phyloP scores from a whole-genome alignment of 2,329 filamentous ascomycete genomes.

The Ceratocystis albifundus region DNA sequence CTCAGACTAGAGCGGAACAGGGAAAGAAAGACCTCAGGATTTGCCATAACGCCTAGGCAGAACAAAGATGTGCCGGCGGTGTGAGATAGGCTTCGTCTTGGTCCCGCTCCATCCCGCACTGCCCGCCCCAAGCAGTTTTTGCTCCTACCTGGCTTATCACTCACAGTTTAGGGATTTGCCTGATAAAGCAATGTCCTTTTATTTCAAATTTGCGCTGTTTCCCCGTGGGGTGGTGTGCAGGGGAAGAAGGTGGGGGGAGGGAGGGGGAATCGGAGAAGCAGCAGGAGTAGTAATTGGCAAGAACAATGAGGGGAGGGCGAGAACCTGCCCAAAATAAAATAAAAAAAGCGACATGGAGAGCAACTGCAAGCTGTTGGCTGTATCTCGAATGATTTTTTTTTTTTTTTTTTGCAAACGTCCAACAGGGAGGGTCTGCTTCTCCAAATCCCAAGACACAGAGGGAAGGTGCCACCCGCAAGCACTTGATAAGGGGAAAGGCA shows the following conservation, averaged over 20 bases:
- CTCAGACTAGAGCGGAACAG: background rate
- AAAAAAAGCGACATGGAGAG: background rate
- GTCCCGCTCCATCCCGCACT: slow-evolving; percentile 2
- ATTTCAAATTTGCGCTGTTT: background rate
- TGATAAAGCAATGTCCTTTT: background rate
- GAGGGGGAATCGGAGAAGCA: background rate
- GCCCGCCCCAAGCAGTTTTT: background rate
- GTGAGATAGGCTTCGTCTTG: background rate
- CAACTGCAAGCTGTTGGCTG: background rate
- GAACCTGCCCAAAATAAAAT: background rate
- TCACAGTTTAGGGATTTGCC: background rate
- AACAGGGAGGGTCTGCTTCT: background rate
- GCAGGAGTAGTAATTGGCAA: background rate
- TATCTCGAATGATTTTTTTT: background rate
- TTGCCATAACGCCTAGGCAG: background rate
- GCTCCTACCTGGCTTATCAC: background rate
- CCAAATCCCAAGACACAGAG: background rate
- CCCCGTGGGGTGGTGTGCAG: slow-evolving; percentile 5
- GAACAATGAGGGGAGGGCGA: background rate
- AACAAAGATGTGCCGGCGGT: background rate
- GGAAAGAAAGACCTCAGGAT: background rate
- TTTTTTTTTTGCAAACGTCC: background rate
- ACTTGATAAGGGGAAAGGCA: background rate
- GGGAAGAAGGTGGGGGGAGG: background rate
- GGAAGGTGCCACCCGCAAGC: background rate